Conservation (phyloP, 495 filamentous ascomycete genomes). For the Hypoxylon perforatum region DNA sequence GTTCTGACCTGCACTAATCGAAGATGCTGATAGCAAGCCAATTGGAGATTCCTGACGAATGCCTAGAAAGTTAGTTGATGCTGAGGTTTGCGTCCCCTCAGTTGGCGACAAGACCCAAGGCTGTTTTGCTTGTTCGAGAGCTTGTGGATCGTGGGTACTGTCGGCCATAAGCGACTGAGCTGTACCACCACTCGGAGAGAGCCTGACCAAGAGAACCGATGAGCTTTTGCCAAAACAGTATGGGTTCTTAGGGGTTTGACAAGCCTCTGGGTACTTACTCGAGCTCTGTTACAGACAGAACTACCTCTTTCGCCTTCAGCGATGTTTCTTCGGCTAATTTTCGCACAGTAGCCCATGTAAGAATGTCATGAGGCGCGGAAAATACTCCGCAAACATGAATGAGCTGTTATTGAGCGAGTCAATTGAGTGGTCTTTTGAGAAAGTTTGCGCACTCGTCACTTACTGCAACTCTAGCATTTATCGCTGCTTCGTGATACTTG, state of each 20-base stretch:
- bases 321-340: conserved; percentile 66
- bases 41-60: conserved; percentile 22
- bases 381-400: conserved; percentile 66
- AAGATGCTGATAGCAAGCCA: conserved; percentile 27
- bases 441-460: conserved; percentile 55
- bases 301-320: conserved; percentile 62
- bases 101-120: conserved; percentile 26
- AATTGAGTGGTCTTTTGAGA: neutral
- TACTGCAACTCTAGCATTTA: conserved; percentile 77
- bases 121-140: conserved; percentile 10
- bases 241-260: neutral
- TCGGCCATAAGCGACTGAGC: conserved; percentile 18
- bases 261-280: conserved; percentile 50
- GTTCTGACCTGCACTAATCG: conserved; percentile 17
- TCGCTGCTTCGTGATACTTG: conserved; percentile 77
- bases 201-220: neutral
- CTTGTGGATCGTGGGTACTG: conserved; percentile 1
- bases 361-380: conserved; percentile 75
- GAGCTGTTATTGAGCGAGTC: conserved; percentile 54
- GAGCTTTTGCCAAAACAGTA: neutral
- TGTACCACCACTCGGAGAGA: conserved; percentile 17
- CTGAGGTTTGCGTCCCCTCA: conserved; percentile 1
- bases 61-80: conserved; percentile 16
- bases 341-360: conserved; percentile 70
- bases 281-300: conserved; percentile 65